Evolutionary conservation across 2,329 filamentous ascomycete genomes (phyloP).

Genomic region (Talaromyces amestolkiae): DNA sequence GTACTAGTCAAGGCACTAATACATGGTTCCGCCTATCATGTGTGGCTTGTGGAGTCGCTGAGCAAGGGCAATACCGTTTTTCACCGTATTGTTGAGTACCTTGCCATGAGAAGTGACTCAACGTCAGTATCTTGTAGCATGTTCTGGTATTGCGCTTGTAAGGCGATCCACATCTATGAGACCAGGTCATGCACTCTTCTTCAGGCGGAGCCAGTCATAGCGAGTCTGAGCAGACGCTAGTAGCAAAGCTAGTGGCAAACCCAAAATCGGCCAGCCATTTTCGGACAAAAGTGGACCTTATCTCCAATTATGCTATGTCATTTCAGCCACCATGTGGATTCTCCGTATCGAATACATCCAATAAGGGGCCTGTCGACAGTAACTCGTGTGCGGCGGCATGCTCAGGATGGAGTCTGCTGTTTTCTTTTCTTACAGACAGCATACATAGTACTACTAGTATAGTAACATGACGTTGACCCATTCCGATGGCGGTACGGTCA

Average conservation of each 20-base stretch:
- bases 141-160: constrained; percentile 11
- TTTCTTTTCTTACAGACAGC: constrained; percentile 17
- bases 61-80: constrained; percentile 10
- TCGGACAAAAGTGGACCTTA: background rate
- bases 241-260: constrained; percentile 15
- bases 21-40: constrained; percentile 11
- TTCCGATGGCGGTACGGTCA: background rate
- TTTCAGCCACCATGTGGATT: constrained; percentile 10
- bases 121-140: constrained; percentile 4
- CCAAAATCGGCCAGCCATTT: background rate
- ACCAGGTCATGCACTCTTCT: constrained; percentile 10
- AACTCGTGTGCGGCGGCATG: constrained; percentile 18
- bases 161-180: background rate
- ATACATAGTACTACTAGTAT: background rate
- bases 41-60: background rate
- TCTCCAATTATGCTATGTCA: constrained; percentile 16
- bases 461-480: constrained; percentile 19
- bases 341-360: background rate
- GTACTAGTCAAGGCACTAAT: constrained; percentile 10
- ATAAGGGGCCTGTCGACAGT: background rate
- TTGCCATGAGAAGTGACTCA: background rate
- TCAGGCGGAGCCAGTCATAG: background rate
- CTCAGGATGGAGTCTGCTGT: constrained; percentile 26
- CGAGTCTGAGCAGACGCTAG: background rate
- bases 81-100: constrained; percentile 16